Conservation (phyloP, 2,329 filamentous ascomycete species). For the Trichophyton schoenleinii region DNA sequence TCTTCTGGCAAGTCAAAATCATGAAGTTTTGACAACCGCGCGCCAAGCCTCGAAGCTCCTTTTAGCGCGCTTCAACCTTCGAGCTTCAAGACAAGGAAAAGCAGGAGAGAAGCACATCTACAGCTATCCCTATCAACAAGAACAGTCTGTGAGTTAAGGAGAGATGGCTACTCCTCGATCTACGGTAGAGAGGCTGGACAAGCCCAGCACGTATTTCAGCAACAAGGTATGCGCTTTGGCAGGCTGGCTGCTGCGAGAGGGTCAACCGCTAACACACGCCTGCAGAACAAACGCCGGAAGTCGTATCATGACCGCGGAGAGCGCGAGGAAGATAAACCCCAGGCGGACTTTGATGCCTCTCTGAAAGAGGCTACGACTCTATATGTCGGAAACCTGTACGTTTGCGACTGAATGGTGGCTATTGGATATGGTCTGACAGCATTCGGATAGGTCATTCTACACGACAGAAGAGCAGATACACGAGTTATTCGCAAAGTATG, state of each 20-base stretch:
- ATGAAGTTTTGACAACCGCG: not conserved
- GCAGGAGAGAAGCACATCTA: not conserved
- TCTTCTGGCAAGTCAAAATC: not conserved
- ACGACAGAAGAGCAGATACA: slow-evolving; percentile 99
- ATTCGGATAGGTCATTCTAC: slow-evolving; percentile 63
- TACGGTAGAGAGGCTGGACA: slow-evolving; percentile 86
- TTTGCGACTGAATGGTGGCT: slow-evolving; percentile 10
- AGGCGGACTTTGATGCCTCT: slow-evolving; percentile 58
- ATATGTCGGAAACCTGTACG: slow-evolving; percentile 90
- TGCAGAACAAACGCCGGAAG: slow-evolving; percentile 59
- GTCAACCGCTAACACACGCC: not conserved
- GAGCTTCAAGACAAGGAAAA: not conserved
- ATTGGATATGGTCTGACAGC: not conserved
- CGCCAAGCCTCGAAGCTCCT: not conserved
- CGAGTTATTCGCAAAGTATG: slow-evolving; percentile 79
- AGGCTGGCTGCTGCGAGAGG: not conserved
- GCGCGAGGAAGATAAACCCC: slow-evolving; percentile 40
- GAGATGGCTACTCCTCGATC: slow-evolving; percentile 19
- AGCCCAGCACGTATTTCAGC: slow-evolving; percentile 85
- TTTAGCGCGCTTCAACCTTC: not conserved
- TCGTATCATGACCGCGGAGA: slow-evolving; percentile 49
- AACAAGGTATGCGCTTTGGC: slow-evolving; percentile 49
- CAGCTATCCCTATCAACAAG: not conserved
- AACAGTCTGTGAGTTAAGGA: not conserved
- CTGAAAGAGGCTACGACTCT: slow-evolving; percentile 82